phyloP scores from a whole-genome alignment of 176 grass and related monocot genomes.

The Luzula sylvatica region DNA sequence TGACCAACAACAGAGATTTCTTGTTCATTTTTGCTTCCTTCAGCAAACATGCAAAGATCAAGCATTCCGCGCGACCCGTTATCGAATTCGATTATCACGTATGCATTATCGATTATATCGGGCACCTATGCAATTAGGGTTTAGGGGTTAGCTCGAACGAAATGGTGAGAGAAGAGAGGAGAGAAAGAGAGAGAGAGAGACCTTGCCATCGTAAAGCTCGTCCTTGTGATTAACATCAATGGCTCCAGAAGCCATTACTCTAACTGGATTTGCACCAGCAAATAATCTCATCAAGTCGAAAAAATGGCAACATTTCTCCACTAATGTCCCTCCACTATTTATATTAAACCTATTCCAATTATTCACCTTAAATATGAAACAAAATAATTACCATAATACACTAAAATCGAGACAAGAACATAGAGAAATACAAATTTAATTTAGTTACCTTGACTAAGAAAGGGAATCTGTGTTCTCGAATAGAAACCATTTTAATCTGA shows the following conservation, averaged over 20 bases:
- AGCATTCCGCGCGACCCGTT: conserved; percentile 90
- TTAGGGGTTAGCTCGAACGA: no score
- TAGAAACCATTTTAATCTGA: conserved; percentile 80
- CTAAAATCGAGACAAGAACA: neutral
- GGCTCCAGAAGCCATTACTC: conserved; percentile 87
- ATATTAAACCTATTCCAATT: conserved; percentile 96
- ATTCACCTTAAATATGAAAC: conserved; percentile 51
- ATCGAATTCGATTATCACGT: conserved; percentile 87
- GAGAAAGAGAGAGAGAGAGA: conserved; percentile 11
- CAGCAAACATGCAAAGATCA: conserved; percentile 97
- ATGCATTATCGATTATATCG: conserved; percentile 95
- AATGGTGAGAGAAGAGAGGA: neutral
- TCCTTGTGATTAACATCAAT: conserved; percentile 94
- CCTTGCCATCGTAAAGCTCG: conserved; percentile 88
- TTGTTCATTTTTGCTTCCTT: conserved; percentile 88
- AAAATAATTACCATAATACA: conserved; percentile 17
- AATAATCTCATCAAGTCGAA: conserved; percentile 91
- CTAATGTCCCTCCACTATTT: conserved; percentile 83
- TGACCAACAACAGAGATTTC: conserved; percentile 92
- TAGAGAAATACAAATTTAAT: neutral
- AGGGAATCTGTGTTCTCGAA: conserved; percentile 89
- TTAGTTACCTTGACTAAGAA: conserved; percentile 86
- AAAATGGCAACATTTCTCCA: conserved; percentile 97
- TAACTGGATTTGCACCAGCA: conserved; percentile 75
- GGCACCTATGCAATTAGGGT: conserved; percentile 37